Evolutionary conservation across 2,329 filamentous ascomycete species (phyloP).

Genomic region (Botrytis porri): DNA sequence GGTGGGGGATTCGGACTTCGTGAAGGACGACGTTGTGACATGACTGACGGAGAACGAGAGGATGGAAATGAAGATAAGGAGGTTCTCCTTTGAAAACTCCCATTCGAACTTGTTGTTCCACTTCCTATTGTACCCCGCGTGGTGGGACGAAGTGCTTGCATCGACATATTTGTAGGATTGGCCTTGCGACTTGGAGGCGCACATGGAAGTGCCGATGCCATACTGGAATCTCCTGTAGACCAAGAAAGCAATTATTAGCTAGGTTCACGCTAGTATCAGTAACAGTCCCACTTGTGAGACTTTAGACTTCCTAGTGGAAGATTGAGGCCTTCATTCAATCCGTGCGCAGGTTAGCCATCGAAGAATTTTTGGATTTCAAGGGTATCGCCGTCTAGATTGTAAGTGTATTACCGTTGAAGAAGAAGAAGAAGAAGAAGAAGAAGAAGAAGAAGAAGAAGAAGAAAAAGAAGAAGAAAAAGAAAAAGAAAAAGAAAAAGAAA

Average conservation of each 20-base stretch:
- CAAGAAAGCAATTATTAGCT: slow-evolving; percentile 20
- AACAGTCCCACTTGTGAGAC: slow-evolving; percentile 19
- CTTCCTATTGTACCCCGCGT: slow-evolving; percentile 30
- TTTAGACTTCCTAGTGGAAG: slow-evolving; percentile 2
- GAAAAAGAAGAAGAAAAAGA: background rate
- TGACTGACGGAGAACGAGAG: slow-evolving; percentile 56
- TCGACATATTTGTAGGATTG: slow-evolving; percentile 24
- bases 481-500: background rate
- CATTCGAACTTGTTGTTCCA: slow-evolving; percentile 34
- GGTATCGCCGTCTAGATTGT: slow-evolving; percentile 1
- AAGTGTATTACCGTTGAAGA: background rate
- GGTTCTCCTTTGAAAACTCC: slow-evolving; percentile 43
- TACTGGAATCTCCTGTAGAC: slow-evolving; percentile 15
- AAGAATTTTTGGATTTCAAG: slow-evolving; percentile 1
- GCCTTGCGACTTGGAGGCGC: slow-evolving; percentile 25
- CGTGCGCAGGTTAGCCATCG: slow-evolving; percentile 11
- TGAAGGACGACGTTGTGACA: slow-evolving; percentile 52
- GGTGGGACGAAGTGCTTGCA: slow-evolving; percentile 31
- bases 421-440: background rate
- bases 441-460: no score
- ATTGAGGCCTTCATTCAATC: slow-evolving; percentile 19
- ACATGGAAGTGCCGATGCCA: slow-evolving; percentile 26
- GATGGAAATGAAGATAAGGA: slow-evolving; percentile 64
- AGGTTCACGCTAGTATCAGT: slow-evolving; percentile 20
- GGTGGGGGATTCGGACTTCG: slow-evolving; percentile 51